These are phyloP conservation scores for Cyclotella atomus DNA, from an alignment of 108 stramenopile species.

Conservation along the genomic window DNA sequence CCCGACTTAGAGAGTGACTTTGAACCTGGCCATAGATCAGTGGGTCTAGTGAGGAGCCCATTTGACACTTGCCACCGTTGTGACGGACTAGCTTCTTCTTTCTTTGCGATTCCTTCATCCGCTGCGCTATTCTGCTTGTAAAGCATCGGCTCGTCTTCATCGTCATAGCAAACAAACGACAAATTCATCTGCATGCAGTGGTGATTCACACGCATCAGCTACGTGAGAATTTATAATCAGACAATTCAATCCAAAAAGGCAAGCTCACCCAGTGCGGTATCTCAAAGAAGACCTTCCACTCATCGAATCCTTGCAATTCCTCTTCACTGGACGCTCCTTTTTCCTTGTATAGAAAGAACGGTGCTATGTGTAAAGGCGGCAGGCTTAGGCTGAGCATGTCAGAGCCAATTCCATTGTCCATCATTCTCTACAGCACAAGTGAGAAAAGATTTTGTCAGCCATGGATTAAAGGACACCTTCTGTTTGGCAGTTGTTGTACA, in stretches of 20 bases:
- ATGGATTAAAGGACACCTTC: not conserved
- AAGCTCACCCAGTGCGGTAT: slow-evolving; percentile 80
- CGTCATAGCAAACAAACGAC: slow-evolving; percentile 79
- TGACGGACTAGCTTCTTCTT: slow-evolving; percentile 16
- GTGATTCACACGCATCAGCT: too few relatives aligned
- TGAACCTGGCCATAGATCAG: not conserved
- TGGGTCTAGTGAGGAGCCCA: slow-evolving; percentile 51
- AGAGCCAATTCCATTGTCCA: slow-evolving; percentile 99
- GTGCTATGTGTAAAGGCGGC: slow-evolving; percentile 96
- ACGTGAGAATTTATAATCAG: not conserved
- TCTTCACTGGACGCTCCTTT: slow-evolving; percentile 45
- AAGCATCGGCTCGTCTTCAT: slow-evolving; percentile 47
- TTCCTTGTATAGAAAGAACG: slow-evolving; percentile 92
- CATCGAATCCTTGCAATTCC: slow-evolving; percentile 50
- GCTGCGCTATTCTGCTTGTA: slow-evolving; percentile 30
- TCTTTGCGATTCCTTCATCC: slow-evolving; percentile 9
- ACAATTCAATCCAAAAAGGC: not conserved
- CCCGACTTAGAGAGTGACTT: not conserved
- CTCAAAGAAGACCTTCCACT: slow-evolving; percentile 70
- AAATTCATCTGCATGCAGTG: slow-evolving; percentile 69
- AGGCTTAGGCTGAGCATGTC: slow-evolving; percentile 95
- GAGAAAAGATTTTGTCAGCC: not conserved
- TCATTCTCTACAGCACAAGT: slow-evolving; percentile 76
- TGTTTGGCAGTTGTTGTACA: not conserved
- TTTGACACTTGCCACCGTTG: slow-evolving; percentile 47